A percentile compares a stretch with the other conserved stretches of the same genome.
phyloP scores from a whole-genome alignment of 2,329 filamentous ascomycete species.

The Penicillium concentricum region DNA sequence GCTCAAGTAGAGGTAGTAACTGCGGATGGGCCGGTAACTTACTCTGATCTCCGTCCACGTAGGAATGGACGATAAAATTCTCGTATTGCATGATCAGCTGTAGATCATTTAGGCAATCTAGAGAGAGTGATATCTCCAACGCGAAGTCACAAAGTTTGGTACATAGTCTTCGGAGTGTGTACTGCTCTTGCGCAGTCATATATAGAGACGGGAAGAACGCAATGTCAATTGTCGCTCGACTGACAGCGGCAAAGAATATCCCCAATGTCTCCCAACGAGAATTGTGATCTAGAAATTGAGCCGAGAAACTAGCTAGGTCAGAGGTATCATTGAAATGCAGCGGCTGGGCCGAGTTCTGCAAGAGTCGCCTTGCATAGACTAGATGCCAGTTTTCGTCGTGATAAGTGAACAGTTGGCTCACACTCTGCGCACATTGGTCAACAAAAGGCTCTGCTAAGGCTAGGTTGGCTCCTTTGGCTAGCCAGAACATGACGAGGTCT shows the following conservation, averaged over 20 bases:
- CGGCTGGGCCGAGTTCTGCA: slow-evolving; percentile 23
- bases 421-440: slow-evolving; percentile 21
- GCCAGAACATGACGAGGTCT: slow-evolving; percentile 26
- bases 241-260: slow-evolving; percentile 38
- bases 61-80: slow-evolving; percentile 48
- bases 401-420: slow-evolving; percentile 23
- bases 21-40: slow-evolving; percentile 9
- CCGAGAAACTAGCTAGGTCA: slow-evolving; percentile 18
- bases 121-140: slow-evolving; percentile 37
- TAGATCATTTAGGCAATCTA: slow-evolving; percentile 44
- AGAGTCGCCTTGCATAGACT: slow-evolving; percentile 22
- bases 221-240: slow-evolving; percentile 37
- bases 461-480: slow-evolving; percentile 26
- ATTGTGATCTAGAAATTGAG: slow-evolving; percentile 28
- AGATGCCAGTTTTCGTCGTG: slow-evolving; percentile 26
- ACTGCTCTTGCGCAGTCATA: slow-evolving; percentile 25
- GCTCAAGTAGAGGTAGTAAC: not conserved
- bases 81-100: slow-evolving; percentile 49
- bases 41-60: slow-evolving; percentile 48
- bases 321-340: slow-evolving; percentile 15
- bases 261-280: slow-evolving; percentile 42
- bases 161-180: slow-evolving; percentile 25
- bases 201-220: slow-evolving; percentile 31
- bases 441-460: slow-evolving; percentile 28
- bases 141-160: slow-evolving; percentile 35